Percentiles rank a stretch among this genome's conserved stretches.
phyloP scores from a whole-genome alignment of 2,329 filamentous ascomycete genomes.

The Ceratocystis cubensis region DNA sequence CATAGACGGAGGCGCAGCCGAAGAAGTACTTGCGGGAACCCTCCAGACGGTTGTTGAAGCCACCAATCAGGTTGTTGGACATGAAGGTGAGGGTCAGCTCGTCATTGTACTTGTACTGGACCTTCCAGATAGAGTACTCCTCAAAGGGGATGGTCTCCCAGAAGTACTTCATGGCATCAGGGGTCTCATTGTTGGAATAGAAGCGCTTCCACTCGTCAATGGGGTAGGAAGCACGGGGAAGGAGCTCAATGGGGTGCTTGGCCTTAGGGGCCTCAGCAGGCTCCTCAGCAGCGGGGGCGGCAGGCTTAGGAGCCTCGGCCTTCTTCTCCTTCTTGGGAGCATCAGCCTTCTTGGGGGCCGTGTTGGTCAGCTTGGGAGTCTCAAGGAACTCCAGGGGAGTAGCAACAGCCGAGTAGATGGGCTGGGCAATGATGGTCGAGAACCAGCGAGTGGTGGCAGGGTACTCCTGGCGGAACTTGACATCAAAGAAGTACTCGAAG shows the following conservation, averaged over 20 bases:
- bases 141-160: conserved; percentile 91
- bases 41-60: conserved; percentile 96
- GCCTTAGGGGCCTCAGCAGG: conserved; percentile 61
- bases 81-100: conserved; percentile 98
- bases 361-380: conserved; percentile 59
- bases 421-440: conserved; percentile 84
- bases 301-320: conserved; percentile 30
- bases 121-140: conserved; percentile 90
- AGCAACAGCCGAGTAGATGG: conserved; percentile 72
- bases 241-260: conserved; percentile 88
- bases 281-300: conserved; percentile 31
- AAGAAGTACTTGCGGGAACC: conserved; percentile 97
- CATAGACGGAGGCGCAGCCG: conserved; percentile 79
- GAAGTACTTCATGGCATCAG: conserved; percentile 86
- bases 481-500: conserved; percentile 91
- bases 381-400: conserved; percentile 68
- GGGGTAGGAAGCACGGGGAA: conserved; percentile 65
- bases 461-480: conserved; percentile 70
- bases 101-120: conserved; percentile 98
- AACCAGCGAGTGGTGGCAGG: conserved; percentile 89
- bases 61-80: conserved; percentile 96
- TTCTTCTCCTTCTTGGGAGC: conserved; percentile 43
- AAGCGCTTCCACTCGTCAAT: conserved; percentile 98
- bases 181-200: conserved; percentile 92
- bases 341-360: conserved; percentile 66